Conservation (phyloP, 139 green algal genomes). For the Chlamydomonas urium region DNA sequence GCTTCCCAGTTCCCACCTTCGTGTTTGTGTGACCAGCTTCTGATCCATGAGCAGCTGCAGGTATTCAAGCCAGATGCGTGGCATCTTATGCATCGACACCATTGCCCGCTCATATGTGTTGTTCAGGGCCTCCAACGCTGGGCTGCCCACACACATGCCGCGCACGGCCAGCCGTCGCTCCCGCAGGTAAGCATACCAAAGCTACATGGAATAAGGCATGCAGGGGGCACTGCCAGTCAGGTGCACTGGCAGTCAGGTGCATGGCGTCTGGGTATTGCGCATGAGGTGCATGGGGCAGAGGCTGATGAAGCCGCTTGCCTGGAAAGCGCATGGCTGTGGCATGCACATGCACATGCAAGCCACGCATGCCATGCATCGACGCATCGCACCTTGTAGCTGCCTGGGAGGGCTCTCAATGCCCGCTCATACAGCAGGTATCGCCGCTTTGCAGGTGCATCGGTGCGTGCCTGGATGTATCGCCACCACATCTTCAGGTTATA, state of each 20-base stretch:
- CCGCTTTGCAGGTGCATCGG: slow-evolving; percentile 56
- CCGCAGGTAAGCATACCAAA: slow-evolving; percentile 85
- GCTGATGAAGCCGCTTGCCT: too few relatives aligned
- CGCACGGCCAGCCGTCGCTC: slow-evolving; percentile 72
- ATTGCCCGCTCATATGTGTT: slow-evolving; percentile 93
- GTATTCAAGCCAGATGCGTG: slow-evolving; percentile 90
- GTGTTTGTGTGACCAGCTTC: slow-evolving; percentile 65
- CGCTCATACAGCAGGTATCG: slow-evolving; percentile 90
- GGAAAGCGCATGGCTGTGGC: background rate
- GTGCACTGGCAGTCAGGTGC: too few relatives aligned
- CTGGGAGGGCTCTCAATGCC: slow-evolving; percentile 81
- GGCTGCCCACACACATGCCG: slow-evolving; percentile 52
- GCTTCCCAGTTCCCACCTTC: too few relatives aligned
- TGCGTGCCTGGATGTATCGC: slow-evolving; percentile 82
- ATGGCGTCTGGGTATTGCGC: too few relatives aligned
- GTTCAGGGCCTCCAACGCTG: slow-evolving; percentile 62
- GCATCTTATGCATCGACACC: slow-evolving; percentile 96
- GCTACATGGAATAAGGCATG: slow-evolving; percentile 54
- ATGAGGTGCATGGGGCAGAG: too few relatives aligned
- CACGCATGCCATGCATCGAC: background rate
- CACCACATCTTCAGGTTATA: slow-evolving; percentile 89
- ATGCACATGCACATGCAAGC: background rate
- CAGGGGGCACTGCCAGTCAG: background rate
- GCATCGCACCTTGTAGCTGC: slow-evolving; percentile 92
- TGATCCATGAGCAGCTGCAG: slow-evolving; percentile 77